Conservation (phyloP, 2,329 filamentous ascomycete genomes). For the Colletotrichum cuscutae region DNA sequence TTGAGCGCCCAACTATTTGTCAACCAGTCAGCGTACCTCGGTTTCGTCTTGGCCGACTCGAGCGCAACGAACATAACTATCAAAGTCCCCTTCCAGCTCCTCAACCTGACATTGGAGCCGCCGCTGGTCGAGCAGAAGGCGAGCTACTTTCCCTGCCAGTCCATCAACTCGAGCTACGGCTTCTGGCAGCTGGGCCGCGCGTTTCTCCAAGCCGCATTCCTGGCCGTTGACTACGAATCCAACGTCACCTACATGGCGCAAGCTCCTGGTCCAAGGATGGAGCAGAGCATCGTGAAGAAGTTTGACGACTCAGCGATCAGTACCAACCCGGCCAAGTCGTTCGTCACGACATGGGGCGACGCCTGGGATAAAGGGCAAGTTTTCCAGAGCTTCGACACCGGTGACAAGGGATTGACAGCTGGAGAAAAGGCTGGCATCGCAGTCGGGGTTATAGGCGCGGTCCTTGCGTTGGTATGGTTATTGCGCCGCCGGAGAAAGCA, state of each 20-base stretch:
- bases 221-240: conserved; percentile 34
- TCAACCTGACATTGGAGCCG: conserved; percentile 52
- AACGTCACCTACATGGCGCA: conserved; percentile 37
- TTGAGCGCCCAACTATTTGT: conserved; percentile 47
- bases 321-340: conserved; percentile 3
- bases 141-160: conserved; percentile 38
- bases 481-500: background rate
- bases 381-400: background rate
- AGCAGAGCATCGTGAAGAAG: conserved; percentile 22
- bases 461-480: background rate
- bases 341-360: conserved; percentile 7
- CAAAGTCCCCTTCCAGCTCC: conserved; percentile 53
- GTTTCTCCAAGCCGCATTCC: conserved; percentile 37
- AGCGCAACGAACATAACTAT: conserved; percentile 49
- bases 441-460: background rate
- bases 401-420: background rate
- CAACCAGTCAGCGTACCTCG: conserved; percentile 52
- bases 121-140: conserved; percentile 43
- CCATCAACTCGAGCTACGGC: background rate
- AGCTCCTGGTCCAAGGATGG: conserved; percentile 34
- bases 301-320: background rate
- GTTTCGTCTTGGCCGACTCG: conserved; percentile 48
- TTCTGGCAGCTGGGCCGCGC: conserved; percentile 36
- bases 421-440: background rate
- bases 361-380: background rate